These are phyloP conservation scores for Scytalidium sp. DNA, from an alignment of 2,329 filamentous ascomycete species.

Conservation along the genomic window DNA sequence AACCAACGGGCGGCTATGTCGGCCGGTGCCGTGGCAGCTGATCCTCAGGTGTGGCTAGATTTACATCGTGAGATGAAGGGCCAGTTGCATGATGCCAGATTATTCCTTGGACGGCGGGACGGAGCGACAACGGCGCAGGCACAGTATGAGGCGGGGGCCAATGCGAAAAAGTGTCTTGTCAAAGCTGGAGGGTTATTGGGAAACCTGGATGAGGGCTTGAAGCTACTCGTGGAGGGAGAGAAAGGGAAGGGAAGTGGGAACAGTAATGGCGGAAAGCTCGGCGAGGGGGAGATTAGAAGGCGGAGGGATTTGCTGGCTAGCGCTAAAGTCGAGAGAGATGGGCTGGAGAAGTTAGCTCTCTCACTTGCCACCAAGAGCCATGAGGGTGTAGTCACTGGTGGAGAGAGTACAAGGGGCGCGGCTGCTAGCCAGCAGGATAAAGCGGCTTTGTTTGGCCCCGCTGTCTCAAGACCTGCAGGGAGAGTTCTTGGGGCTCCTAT, in stretches of 20 bases:
- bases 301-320: conserved; percentile 67
- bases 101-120: conserved; percentile 67
- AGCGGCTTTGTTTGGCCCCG: conserved; percentile 43
- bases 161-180: conserved; percentile 72
- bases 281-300: conserved; percentile 72
- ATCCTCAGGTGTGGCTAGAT: conserved; percentile 65
- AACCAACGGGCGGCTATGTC: conserved; percentile 18
- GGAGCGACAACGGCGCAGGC: conserved; percentile 48
- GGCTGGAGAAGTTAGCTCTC: conserved; percentile 69
- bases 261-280: conserved; percentile 39
- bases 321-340: conserved; percentile 71
- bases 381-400: conserved; percentile 15
- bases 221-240: conserved; percentile 49
- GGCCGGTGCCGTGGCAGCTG: conserved; percentile 19
- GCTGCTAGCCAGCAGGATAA: conserved; percentile 34
- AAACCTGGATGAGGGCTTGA: conserved; percentile 64
- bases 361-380: conserved; percentile 48
- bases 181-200: conserved; percentile 63
- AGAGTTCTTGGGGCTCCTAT: conserved; percentile 71
- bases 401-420: conserved; percentile 10
- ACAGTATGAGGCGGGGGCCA: conserved; percentile 64
- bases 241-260: conserved; percentile 13
- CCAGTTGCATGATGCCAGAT: conserved; percentile 63
- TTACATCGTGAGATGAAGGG: conserved; percentile 71
- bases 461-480: conserved; percentile 41